Conservation (phyloP, 225 moss, liverwort and hornwort genomes). For the Antitrichia curtipendula region DNA sequence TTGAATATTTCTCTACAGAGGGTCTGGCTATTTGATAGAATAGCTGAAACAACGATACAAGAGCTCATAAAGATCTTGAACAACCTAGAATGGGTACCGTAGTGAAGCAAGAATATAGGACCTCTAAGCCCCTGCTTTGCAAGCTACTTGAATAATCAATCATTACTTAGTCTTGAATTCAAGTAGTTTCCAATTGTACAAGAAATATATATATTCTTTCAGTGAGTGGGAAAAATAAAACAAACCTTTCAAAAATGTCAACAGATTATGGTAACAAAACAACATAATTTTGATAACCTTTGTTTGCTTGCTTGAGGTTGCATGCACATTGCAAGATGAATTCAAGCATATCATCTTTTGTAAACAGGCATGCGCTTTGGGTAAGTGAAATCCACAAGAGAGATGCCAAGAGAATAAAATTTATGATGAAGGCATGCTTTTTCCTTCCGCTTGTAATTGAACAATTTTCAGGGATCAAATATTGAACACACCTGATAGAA, state of each 20-base stretch:
- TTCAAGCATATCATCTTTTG: background rate
- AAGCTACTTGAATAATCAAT: background rate
- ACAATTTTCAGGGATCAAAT: background rate
- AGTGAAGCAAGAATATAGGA: background rate
- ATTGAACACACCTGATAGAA: constrained; percentile 13
- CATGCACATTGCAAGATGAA: background rate
- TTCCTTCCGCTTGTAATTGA: background rate
- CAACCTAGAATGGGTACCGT: background rate
- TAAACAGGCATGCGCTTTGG: background rate
- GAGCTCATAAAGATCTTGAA: background rate
- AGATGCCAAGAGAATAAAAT: background rate
- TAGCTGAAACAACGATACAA: background rate
- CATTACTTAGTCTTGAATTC: background rate
- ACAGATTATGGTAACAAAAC: background rate
- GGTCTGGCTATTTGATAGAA: background rate
- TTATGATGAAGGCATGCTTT: background rate
- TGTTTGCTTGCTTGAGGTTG: background rate
- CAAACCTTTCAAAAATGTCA: background rate
- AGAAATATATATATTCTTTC: background rate
- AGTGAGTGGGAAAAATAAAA: background rate
- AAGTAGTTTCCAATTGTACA: background rate
- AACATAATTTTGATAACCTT: background rate
- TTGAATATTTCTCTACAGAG: background rate
- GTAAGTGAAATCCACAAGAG: background rate
- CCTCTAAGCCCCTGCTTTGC: background rate